Percentiles rank a stretch among this genome's conserved stretches.
phyloP scores from a whole-genome alignment of 164 flowering plant genomes.

The Magnolia kwangsiensis region DNA sequence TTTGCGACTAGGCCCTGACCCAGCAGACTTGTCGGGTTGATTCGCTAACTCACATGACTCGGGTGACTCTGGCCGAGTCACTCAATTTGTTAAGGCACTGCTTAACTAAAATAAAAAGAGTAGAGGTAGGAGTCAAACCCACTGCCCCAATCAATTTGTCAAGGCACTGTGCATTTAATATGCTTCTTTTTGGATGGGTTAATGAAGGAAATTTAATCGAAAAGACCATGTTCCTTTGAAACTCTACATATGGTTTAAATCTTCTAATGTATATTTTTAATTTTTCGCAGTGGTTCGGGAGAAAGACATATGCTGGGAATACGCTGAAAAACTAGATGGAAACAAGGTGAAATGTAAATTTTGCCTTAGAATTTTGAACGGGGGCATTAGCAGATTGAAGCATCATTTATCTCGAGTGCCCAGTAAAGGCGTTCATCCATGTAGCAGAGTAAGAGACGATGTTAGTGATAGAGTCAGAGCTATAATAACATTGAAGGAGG shows the following conservation, averaged over 20 bases:
- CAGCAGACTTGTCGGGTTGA: no score
- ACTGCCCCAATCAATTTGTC: no score
- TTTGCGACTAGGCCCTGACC: no score
- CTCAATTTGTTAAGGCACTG: no score
- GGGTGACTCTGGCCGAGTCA: no score
- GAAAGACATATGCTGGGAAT: slow-evolving; percentile 95
- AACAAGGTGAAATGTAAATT: slow-evolving; percentile 88
- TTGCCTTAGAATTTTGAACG: slow-evolving; percentile 67
- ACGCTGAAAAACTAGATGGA: slow-evolving; percentile 86
- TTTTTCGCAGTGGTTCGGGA: slow-evolving; percentile 81
- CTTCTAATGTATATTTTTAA: not conserved
- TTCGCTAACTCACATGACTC: no score
- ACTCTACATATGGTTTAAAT: not conserved
- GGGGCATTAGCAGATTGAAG: slow-evolving; percentile 91
- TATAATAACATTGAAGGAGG: slow-evolving; percentile 63
- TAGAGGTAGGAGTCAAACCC: no score
- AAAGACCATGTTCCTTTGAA: not conserved
- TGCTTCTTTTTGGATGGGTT: not conserved
- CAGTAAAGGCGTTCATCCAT: slow-evolving; percentile 91
- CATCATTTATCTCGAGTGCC: slow-evolving; percentile 90
- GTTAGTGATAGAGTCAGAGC: slow-evolving; percentile 70
- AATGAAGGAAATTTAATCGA: not conserved
- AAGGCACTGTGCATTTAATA: not conserved
- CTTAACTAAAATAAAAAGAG: no score
- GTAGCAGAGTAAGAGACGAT: slow-evolving; percentile 88